Evolutionary conservation across 768 basidiomycete genomes (phyloP).

Genomic region (Pleurotus platypus): DNA sequence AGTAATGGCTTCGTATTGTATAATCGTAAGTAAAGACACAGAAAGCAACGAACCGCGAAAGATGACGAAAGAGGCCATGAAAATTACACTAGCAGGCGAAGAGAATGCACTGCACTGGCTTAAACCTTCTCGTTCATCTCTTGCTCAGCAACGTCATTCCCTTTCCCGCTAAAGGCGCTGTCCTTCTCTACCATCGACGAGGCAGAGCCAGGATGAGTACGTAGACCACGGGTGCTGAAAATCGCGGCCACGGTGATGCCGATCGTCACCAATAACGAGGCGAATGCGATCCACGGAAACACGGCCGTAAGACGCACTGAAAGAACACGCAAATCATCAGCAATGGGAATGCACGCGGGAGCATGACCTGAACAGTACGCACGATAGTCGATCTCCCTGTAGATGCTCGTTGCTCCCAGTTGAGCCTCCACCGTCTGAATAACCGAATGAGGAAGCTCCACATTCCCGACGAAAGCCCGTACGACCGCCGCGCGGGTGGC

Average conservation of each 20-base stretch:
- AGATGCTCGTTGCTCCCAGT: constrained; percentile 32
- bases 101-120: neutral
- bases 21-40: too few species aligned
- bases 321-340: neutral
- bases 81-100: too few species aligned
- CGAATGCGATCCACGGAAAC: constrained; percentile 3
- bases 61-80: too few species aligned
- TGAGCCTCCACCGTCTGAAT: constrained; percentile 26
- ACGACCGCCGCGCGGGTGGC: constrained; percentile 35
- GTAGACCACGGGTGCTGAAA: neutral
- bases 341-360: neutral
- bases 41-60: too few species aligned
- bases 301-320: constrained; percentile 2
- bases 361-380: constrained; percentile 14
- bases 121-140: constrained; percentile 1
- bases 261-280: neutral
- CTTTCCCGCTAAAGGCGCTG: neutral
- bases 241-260: constrained; percentile 1
- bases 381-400: constrained; percentile 35
- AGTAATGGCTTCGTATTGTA: too few species aligned
- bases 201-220: neutral
- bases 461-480: constrained; percentile 27
- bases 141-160: neutral
- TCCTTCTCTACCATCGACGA: neutral
- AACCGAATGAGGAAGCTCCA: constrained; percentile 24